Evolutionary conservation across 169 alveolate genomes (phyloP).

Genomic region (Plasmodium billcollinsi): DNA sequence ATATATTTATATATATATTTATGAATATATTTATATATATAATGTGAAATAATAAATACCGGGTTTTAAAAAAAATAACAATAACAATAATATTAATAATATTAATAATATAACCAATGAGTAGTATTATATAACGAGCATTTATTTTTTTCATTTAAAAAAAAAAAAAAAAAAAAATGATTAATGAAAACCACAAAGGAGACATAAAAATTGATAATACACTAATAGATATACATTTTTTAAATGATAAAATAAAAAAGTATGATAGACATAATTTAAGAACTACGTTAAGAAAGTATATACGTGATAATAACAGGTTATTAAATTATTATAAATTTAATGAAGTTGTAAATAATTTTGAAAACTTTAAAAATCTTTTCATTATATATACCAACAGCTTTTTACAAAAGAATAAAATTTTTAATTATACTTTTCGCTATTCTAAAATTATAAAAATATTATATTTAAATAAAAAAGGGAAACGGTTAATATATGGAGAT

Average conservation of each 20-base stretch:
- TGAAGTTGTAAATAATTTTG: slow-evolving; percentile 69
- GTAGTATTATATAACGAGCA: too few species aligned
- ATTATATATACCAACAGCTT: slow-evolving; percentile 55
- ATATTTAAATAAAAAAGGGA: slow-evolving; percentile 58
- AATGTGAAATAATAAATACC: too few species aligned
- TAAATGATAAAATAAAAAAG: slow-evolving; percentile 44
- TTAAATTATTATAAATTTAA: slow-evolving; percentile 56
- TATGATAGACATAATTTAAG: slow-evolving; percentile 67
- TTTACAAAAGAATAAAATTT: slow-evolving; percentile 35
- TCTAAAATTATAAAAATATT: slow-evolving; percentile 44
- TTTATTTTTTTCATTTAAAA: neutral
- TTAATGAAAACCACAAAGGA: slow-evolving; percentile 5
- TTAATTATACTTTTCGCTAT: slow-evolving; percentile 54
- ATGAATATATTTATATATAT: too few species aligned
- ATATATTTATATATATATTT: too few species aligned
- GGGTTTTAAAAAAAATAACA: too few species aligned
- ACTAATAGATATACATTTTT: slow-evolving; percentile 13
- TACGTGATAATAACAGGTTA: slow-evolving; percentile 61
- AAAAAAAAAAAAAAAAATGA: neutral
- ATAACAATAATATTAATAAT: too few species aligned
- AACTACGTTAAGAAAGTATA: slow-evolving; percentile 57
- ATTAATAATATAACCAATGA: too few species aligned
- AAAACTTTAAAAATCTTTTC: slow-evolving; percentile 49
- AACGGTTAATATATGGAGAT: slow-evolving; percentile 65
- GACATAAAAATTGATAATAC: slow-evolving; percentile 40